A percentile compares a stretch with the other conserved stretches of the same genome.
These are phyloP conservation scores for Blastocystis sp. DNA, from an alignment of 352 stramenopile genomes.

Conservation along the genomic window DNA sequence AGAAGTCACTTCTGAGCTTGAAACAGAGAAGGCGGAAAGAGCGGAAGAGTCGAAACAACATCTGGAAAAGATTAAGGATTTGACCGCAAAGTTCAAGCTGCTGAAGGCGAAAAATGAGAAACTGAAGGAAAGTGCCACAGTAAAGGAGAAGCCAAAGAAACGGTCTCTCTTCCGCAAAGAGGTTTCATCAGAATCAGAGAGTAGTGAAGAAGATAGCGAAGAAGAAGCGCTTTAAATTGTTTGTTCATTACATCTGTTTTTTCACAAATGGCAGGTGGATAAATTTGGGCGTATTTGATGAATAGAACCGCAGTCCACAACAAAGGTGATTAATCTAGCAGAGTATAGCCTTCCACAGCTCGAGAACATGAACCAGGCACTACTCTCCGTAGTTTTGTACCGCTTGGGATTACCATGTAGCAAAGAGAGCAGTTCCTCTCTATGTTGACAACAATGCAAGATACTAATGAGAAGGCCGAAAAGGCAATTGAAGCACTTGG, in stretches of 20 bases:
- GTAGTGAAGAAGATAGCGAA: neutral
- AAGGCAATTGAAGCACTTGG: conserved; percentile 33
- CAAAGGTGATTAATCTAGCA: conserved; percentile 16
- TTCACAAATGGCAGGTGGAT: neutral
- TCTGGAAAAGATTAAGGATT: neutral
- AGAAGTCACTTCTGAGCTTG: neutral
- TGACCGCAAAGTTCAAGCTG: neutral
- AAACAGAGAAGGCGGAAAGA: neutral
- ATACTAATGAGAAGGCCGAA: conserved; percentile 49
- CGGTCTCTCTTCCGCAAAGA: neutral
- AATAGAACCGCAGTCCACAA: neutral
- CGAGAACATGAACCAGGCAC: conserved; percentile 12
- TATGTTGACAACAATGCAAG: conserved; percentile 45
- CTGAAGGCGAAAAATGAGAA: neutral
- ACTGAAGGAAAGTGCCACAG: neutral
- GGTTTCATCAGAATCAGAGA: neutral
- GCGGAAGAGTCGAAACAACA: neutral
- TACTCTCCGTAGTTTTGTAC: neutral
- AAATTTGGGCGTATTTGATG: neutral
- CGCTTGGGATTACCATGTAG: neutral
- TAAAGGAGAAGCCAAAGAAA: conserved; percentile 10
- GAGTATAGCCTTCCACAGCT: conserved; percentile 40
- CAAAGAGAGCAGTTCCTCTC: neutral
- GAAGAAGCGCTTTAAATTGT: neutral
- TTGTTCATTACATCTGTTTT: neutral